Base-by-base conservation (phyloP, 164 flowering plant species). In the Paratinospora sagittata region DNA sequence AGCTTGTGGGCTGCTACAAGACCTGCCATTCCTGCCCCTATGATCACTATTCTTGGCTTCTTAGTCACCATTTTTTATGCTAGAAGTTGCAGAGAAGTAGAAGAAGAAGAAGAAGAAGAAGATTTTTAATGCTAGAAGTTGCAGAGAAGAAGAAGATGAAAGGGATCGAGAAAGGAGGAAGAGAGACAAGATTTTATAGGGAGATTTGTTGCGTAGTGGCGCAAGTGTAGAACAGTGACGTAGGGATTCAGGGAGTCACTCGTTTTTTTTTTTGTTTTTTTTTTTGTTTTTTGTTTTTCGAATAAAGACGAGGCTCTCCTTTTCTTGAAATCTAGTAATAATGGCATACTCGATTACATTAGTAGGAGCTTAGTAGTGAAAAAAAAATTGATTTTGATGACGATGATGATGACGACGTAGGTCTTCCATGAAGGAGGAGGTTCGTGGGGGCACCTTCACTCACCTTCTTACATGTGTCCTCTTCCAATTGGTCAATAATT, bases 11-110 rank as follows among this genome's bases (percentile, higher is more conserved):
- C 98, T 6, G 97, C 98, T 8, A 94, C 85, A 2, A 94, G 84
- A 16, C 97, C 98, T 1, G 97, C 96, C 93, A 93, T 89, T 80
- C 97, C 97, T 11, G 96, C 97, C 24, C 97, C 97, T 45, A 91
- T 80, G 66, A 94, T 88, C 81, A 94, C 97, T 63, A 94, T 78
- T 82, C 83, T 88, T 39, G 95, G 90, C 81, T 89, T 94, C 81
- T 82, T 87, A 61, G 68, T 83, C 84, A 82, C 89, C 93, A 86
- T 89, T 72, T 49, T 79, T 66, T n/a, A n/a, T n/a, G n/a, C n/a
- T n/a, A n/a, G n/a, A n/a, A n/a, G n/a, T n/a, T n/a, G 26, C 1
- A 16, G 49, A 43, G 49, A 43, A 16, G 9, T 11, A 43, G 49
- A 43, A 43, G 14, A 11, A 43, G 49, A 23, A 26, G 49, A 43